Base-by-base conservation (phyloP, 2,329 filamentous ascomycete genomes). In the Stagonosporopsis cucurbitacearum region DNA sequence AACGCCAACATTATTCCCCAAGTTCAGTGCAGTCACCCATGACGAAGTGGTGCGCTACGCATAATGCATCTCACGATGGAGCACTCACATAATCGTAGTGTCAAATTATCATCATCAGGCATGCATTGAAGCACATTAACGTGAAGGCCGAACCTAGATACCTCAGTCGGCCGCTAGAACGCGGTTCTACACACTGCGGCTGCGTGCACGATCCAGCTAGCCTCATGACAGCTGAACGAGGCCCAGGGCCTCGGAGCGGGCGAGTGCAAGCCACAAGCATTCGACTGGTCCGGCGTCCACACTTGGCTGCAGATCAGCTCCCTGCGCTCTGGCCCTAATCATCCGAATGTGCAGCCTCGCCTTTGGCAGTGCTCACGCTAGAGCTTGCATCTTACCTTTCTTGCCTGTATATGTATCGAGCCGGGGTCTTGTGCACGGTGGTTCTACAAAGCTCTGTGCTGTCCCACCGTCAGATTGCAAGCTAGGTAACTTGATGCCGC, bases 321-420 rank as follows among this genome's bases (percentile, higher is more conserved):
- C 41, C 23, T 43, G 44, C 54, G 41, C 44, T 58, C 61, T 63
- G 59, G 43, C 57, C 57, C 56, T 52, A 47, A 49, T 43, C 40
- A 32, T 44, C 44, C 44, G 40, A 57, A 43, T 57, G 53, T 59
- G 58, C 63, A 69, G 69, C 70, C 67, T 68, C 69, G 56, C 60
- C 55, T 62, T 51, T 56, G 53, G 60, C 19, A 41, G 61, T n/a
- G 42, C 56, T 32, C 42, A 46, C 70, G 64, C 71, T 69, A 69
- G 54, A 48, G 39, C 57, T 59, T 59, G 58, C 62, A 59, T 53
- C 42, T 51, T 47, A 55, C 43, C 52, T 42, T 48, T 46, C 54
- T 56, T 39, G 54, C 58, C 54, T 57, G 55, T 60, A 61, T 46
- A 55, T 58, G 56, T 68, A 65, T 49, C 51, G 50, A 64, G 59